Conservation (phyloP, 768 basidiomycete genomes). For the Boletus barrowsii region DNA sequence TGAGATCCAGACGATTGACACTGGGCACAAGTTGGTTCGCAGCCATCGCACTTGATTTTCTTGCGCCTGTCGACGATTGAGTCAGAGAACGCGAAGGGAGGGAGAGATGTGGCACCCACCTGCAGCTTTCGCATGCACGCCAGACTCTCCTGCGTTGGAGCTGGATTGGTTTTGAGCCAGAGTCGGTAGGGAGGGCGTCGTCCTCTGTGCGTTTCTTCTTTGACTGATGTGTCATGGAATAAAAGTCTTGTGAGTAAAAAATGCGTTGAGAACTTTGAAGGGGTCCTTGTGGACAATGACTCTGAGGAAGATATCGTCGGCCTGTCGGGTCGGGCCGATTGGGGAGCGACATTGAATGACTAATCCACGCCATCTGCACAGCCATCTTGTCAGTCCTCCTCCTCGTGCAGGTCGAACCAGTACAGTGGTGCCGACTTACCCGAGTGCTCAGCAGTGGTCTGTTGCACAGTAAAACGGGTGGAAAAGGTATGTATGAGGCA, state of each 20-base stretch:
- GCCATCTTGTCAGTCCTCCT: slow-evolving; percentile 22
- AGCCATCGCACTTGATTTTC: slow-evolving; percentile 92
- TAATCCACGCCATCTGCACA: slow-evolving; percentile 34
- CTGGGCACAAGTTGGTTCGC: slow-evolving; percentile 82
- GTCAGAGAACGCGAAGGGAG: slow-evolving; percentile 14
- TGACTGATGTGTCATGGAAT: slow-evolving; percentile 49
- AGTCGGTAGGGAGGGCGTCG: slow-evolving; percentile 45
- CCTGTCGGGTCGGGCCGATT: slow-evolving; percentile 36
- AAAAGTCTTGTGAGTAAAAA: slow-evolving; percentile 42
- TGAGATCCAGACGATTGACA: slow-evolving; percentile 70
- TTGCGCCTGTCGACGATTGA: slow-evolving; percentile 56
- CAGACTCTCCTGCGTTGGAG: slow-evolving; percentile 79
- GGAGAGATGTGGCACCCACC: slow-evolving; percentile 44
- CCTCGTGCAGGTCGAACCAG: slow-evolving; percentile 17
- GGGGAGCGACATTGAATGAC: slow-evolving; percentile 27
- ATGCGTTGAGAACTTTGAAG: slow-evolving; percentile 19
- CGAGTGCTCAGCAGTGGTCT: neutral
- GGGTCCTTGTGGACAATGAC: slow-evolving; percentile 20
- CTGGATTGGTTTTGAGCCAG: slow-evolving; percentile 67
- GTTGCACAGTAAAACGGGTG: slow-evolving; percentile 5
- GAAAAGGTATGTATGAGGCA: slow-evolving; percentile 24
- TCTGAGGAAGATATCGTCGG: slow-evolving; percentile 34
- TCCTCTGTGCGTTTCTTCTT: slow-evolving; percentile 82
- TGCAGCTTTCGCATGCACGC: slow-evolving; percentile 88
- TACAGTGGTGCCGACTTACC: slow-evolving; percentile 19